Evolutionary conservation across 306 rosid genomes (phyloP).

Genomic region (Citrullus mucosospermus): DNA sequence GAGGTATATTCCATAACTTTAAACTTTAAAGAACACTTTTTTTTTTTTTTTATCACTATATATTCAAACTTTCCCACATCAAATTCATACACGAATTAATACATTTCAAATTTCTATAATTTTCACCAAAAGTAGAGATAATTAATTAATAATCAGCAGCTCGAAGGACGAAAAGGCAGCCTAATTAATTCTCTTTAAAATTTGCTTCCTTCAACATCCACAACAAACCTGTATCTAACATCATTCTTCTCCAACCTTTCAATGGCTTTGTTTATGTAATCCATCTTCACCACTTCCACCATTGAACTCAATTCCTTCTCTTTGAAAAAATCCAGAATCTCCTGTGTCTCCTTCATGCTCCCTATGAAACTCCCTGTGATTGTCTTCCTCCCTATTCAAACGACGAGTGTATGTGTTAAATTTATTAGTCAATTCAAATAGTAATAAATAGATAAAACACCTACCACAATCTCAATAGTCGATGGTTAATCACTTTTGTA

Average conservation of each 20-base stretch:
- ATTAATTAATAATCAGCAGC: no score
- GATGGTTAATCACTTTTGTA: no score
- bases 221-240: constrained; percentile 82
- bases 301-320: constrained; percentile 51
- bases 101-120: neutral
- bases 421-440: no score
- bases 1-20: neutral
- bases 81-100: neutral
- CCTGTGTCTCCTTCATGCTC: constrained; percentile 29
- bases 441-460: no score
- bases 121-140: neutral
- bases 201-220: constrained; percentile 75
- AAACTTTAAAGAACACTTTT: neutral
- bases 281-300: constrained; percentile 61
- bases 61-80: neutral
- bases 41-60: neutral
- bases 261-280: constrained; percentile 65
- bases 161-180: no score
- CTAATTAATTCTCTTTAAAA: no score
- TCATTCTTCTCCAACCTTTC: constrained; percentile 88
- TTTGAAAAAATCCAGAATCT: constrained; percentile 20
- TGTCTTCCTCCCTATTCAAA: constrained; percentile 18
- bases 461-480: no score
- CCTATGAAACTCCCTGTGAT: constrained; percentile 39
- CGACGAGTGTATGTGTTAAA: no score